Evolutionary conservation across 306 rosid species (phyloP), one percentile per base, ranked within the genome.

Genomic region (Rosa rugosa): DNA sequence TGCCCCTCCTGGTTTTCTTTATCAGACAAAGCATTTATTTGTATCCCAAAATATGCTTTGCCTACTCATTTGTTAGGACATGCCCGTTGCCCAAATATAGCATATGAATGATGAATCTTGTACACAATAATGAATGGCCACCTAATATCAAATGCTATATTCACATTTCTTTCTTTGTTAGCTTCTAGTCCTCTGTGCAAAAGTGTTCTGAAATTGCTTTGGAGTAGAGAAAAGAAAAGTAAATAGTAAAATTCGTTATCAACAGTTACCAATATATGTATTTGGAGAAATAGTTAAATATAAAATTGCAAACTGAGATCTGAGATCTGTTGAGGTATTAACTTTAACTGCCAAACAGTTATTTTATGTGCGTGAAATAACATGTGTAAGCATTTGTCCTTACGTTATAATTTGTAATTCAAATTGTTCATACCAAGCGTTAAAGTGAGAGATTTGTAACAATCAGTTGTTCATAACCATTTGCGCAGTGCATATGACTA

Each of bases 61-160:
- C 71, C 46, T 18, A 8, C 70, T 65, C 45, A 36, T 14, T 59
- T 59, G 6, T 16, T 22, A 27, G 46, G 44, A 64, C 44, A 36
- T 36, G 25, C 25, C 47, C 47, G 71, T 66, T 66, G 49, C 46
- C 49, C 71, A 66, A 66, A 38, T 66, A 66, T 64, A 8, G 69
- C 66, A 23, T 23, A 31, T 31, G 36, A 31, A 31, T 31, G 36
- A 59, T 23, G 6, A 54, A 6, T n/a, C 23, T 22, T 22, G 36
- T 57, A n/a, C 12, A 20, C 25, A 56, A 6, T 56, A 20, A 56
- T n/a, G 63, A 4, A 9, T 22, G 65, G 65, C 65, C 2, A 59
- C 65, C 34, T 49, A 49, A 18, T 54, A n/a, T 56, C 31, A 56
- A 56, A n/a, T 56, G 63, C 12, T 7, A 1, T 59, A 59, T 59